A percentile compares a stretch with the other conserved stretches of the same genome.
Evolutionary conservation across 2,329 filamentous ascomycete genomes (phyloP).

Genomic region (Sporothrix schenckii): DNA sequence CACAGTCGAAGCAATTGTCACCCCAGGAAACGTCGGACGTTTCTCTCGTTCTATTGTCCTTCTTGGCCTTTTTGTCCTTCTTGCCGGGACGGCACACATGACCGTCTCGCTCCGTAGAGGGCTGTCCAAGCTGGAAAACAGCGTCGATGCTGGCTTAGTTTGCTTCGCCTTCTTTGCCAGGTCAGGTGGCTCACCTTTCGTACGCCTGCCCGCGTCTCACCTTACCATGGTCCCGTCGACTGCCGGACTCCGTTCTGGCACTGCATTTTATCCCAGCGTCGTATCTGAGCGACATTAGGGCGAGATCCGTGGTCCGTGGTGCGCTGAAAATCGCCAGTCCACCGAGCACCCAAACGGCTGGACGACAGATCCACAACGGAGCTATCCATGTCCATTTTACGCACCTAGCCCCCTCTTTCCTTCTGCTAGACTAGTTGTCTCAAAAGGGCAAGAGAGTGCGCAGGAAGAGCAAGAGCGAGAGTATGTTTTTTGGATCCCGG

Average conservation of each 20-base stretch:
- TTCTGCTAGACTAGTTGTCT: background rate
- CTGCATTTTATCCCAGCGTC: background rate
- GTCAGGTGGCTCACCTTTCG: background rate
- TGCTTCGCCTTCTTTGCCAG: background rate
- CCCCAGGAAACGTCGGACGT: too few species aligned
- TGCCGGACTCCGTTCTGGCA: conserved; percentile 18
- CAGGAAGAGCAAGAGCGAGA: background rate
- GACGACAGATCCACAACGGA: background rate
- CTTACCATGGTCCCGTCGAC: background rate
- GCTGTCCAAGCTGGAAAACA: too few species aligned
- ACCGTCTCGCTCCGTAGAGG: too few species aligned
- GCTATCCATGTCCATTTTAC: conserved; percentile 8
- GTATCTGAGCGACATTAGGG: background rate
- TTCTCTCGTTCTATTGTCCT: too few species aligned
- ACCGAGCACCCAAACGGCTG: background rate
- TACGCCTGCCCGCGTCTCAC: too few species aligned
- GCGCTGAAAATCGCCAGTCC: background rate
- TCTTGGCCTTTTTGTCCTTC: too few species aligned
- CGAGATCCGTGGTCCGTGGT: background rate
- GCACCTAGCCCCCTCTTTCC: background rate
- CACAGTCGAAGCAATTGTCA: too few species aligned
- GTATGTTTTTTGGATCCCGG: conserved; percentile 14
- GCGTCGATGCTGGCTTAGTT: too few species aligned
- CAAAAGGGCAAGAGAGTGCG: conserved; percentile 14
- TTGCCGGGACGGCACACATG: too few species aligned